Conservation (phyloP, 1,139 yeast species). For the Yamadazyma dendronema region DNA sequence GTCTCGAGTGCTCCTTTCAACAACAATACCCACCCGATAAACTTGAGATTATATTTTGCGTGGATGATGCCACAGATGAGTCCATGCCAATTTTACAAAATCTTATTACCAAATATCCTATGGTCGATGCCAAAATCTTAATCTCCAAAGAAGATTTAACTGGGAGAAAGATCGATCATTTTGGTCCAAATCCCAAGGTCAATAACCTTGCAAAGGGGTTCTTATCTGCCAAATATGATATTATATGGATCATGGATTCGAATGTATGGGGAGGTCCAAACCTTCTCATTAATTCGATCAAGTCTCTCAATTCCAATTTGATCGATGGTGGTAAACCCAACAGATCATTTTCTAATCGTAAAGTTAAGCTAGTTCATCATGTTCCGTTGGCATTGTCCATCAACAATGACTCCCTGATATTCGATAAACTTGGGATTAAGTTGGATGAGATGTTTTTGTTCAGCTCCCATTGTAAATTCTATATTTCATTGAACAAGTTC, state of each 20-base stretch:
- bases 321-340: slow-evolving; percentile 44
- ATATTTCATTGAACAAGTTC: slow-evolving; percentile 70
- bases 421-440: slow-evolving; percentile 55
- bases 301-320: slow-evolving; percentile 44
- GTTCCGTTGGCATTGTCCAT: slow-evolving; percentile 63
- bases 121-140: slow-evolving; percentile 58
- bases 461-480: slow-evolving; percentile 83
- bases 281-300: slow-evolving; percentile 65
- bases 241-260: slow-evolving; percentile 85
- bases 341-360: slow-evolving; percentile 21
- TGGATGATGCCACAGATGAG: slow-evolving; percentile 63
- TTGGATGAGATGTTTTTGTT: slow-evolving; percentile 84
- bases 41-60: slow-evolving; percentile 74
- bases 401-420: slow-evolving; percentile 13
- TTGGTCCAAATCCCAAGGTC: slow-evolving; percentile 88
- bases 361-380: slow-evolving; percentile 77
- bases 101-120: slow-evolving; percentile 54
- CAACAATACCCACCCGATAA: slow-evolving; percentile 63
- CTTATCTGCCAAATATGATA: slow-evolving; percentile 62
- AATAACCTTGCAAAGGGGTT: slow-evolving; percentile 83
- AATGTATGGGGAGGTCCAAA: slow-evolving; percentile 78
- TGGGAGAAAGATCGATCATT: slow-evolving; percentile 39
- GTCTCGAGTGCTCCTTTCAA: slow-evolving; percentile 65
- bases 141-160: slow-evolving; percentile 39
- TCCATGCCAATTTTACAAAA: slow-evolving; percentile 56